Conservation (phyloP, 352 stramenopile genomes). For the Globisporangium camurandrum region DNA sequence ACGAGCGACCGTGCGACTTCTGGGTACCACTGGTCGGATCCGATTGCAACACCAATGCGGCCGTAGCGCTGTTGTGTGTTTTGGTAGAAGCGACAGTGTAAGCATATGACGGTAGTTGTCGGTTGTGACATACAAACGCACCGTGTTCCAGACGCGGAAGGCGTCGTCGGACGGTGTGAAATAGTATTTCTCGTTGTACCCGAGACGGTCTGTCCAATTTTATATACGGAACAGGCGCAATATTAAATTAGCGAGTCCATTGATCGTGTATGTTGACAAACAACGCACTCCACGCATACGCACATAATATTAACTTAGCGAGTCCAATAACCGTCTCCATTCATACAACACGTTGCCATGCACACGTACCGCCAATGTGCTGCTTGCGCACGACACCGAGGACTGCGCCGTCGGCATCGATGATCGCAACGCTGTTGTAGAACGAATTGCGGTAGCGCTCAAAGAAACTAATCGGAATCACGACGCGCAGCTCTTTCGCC, state of each 20-base stretch:
- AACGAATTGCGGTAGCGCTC: conserved; percentile 87
- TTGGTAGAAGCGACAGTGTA: too few relatives aligned
- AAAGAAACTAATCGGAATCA: conserved; percentile 91
- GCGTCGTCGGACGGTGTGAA: conserved; percentile 87
- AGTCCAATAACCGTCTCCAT: not conserved
- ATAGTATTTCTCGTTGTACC: conserved; percentile 92
- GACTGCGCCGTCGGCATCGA: conserved; percentile 84
- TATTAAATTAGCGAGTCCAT: too few relatives aligned
- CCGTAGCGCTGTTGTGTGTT: conserved; percentile 57
- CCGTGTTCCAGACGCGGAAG: conserved; percentile 88
- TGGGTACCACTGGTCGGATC: conserved; percentile 91
- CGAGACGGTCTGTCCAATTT: conserved; percentile 82
- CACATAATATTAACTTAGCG: too few relatives aligned
- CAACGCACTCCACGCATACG: conserved; percentile 1
- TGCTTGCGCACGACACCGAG: conserved; percentile 86
- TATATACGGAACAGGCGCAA: too few relatives aligned
- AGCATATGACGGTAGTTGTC: too few relatives aligned
- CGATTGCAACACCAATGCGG: conserved; percentile 85
- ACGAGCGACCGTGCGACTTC: conserved; percentile 85
- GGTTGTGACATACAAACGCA: conserved; percentile 18
- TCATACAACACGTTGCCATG: too few relatives aligned
- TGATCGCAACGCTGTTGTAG: conserved; percentile 90
- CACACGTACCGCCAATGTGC: conserved; percentile 76
- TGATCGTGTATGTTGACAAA: too few relatives aligned
- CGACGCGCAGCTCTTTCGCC: conserved; percentile 86